Conservation (phyloP, 2,329 filamentous ascomycete species). For the Fusarium metavorans region DNA sequence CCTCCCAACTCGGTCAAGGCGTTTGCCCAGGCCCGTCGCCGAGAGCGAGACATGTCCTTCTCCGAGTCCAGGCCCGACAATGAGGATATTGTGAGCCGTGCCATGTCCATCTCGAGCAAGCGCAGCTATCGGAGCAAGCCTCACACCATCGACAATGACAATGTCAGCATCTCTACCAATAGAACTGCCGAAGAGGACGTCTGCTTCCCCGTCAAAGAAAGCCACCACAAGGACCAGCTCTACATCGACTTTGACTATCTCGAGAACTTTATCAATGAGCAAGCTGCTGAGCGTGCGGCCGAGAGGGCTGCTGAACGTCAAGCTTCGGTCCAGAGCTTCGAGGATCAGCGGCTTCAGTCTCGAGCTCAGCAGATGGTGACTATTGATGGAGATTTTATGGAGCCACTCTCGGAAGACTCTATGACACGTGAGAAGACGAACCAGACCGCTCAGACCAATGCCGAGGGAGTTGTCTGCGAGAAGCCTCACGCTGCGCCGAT, state of each 20-base stretch:
- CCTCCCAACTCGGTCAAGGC: constrained; percentile 98
- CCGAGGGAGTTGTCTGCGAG: constrained; percentile 49
- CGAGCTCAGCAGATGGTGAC: constrained; percentile 58
- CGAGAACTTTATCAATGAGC: constrained; percentile 84
- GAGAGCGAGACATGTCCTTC: constrained; percentile 77
- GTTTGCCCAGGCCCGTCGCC: constrained; percentile 89
- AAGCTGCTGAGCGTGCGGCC: constrained; percentile 59
- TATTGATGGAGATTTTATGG: constrained; percentile 68
- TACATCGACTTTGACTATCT: constrained; percentile 94
- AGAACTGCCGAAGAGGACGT: constrained; percentile 88
- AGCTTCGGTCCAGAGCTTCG: constrained; percentile 54
- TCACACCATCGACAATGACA: constrained; percentile 71
- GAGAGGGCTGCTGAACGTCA: constrained; percentile 62
- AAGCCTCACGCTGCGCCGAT: constrained; percentile 55
- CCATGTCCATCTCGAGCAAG: constrained; percentile 76
- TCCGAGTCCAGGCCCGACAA: constrained; percentile 60
- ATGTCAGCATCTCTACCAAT: constrained; percentile 70
- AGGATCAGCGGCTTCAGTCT: constrained; percentile 49
- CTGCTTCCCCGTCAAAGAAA: constrained; percentile 84
- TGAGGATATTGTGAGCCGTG: constrained; percentile 71
- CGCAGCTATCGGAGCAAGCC: constrained; percentile 69
- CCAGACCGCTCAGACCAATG: constrained; percentile 41
- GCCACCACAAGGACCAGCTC: constrained; percentile 75
- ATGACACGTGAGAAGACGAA: constrained; percentile 60
- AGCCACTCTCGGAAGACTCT: constrained; percentile 62